Base-by-base conservation (phyloP, 805 yeast species). In the Isabelozyma pseudorhagii region DNA sequence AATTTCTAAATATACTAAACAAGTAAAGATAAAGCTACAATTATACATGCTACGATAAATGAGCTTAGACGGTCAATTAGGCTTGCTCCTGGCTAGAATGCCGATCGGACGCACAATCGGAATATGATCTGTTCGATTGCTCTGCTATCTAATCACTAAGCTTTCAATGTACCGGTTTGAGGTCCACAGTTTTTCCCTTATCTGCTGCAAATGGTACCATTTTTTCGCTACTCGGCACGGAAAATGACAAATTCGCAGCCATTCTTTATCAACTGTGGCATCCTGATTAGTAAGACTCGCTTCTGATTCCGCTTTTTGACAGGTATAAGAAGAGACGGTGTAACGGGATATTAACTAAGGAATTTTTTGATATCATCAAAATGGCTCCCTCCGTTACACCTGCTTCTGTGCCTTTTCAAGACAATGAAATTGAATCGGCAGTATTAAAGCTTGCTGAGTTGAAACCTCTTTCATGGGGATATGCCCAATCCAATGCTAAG, bases 401-500 rank as follows among this genome's bases (percentile, higher is more conserved):
- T n/a, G 14, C 14, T 39, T 8, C 41, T 39, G 41, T 39, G 10
- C 25, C 41, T 18, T 21, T 14, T 21, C 25, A 50, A 25, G 50
- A 54, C 14, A 29, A 10, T 10, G 57, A 58, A 39, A 42, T 51
- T 40, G 53, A 60, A 27, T 52, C 51, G 13, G 48, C 62, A 18
- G 47, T 59, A 42, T 42, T 41, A 34, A 58, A 52, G 41, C 52
- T 59, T 17, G 58, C 59, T 13, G 38, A 44, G 8, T 44, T 49
- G 18, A 55, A 50, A 46, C 56, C 57, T 2, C 48, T 56, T 44
- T 55, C 58, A 8, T 48, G n/a, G n/a, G n/a, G n/a, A n/a, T n/a
- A 45, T 25, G 17, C 39, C 5, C 21, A 38, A 17, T 27, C 18
- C 42, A 43, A 34, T 18, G 14, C 36, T 44, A 42, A 28, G n/a